Evolutionary conservation across 2,329 filamentous ascomycete species (phyloP).

Genomic region (Alternaria hordeiaustralica): DNA sequence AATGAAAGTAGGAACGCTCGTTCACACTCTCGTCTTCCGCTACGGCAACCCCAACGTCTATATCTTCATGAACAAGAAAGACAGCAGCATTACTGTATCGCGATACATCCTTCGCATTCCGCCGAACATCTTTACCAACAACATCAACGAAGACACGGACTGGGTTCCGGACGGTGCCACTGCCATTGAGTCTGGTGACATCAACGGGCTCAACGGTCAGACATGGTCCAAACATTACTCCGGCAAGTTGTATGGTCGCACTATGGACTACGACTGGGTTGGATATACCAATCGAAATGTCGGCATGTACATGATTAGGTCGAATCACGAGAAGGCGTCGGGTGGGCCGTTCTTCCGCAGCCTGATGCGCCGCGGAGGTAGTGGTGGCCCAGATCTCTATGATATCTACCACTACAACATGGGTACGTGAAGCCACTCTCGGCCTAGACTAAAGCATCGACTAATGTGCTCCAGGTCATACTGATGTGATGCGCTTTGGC

Average conservation of each 20-base stretch:
- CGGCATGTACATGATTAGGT: slow-evolving; percentile 50
- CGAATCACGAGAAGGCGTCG: slow-evolving; percentile 53
- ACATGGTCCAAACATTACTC: slow-evolving; percentile 53
- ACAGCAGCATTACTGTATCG: slow-evolving; percentile 49
- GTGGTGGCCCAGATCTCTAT: slow-evolving; percentile 50
- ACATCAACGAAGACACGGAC: slow-evolving; percentile 46
- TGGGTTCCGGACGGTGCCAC: slow-evolving; percentile 24
- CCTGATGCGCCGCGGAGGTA: slow-evolving; percentile 47
- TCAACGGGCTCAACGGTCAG: slow-evolving; percentile 29
- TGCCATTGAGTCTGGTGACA: slow-evolving; percentile 29
- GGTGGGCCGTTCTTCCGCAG: slow-evolving; percentile 50
- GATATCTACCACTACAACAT: slow-evolving; percentile 56
- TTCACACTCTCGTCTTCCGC: slow-evolving; percentile 66
- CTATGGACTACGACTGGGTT: slow-evolving; percentile 50
- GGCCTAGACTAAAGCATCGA: too few relatives aligned
- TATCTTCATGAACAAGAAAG: slow-evolving; percentile 54
- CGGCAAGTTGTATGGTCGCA: slow-evolving; percentile 49
- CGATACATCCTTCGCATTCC: slow-evolving; percentile 46
- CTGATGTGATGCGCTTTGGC: slow-evolving; percentile 51
- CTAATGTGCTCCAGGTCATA: slow-evolving; percentile 34
- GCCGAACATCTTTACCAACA: slow-evolving; percentile 34
- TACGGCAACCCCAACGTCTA: slow-evolving; percentile 64
- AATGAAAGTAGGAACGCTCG: slow-evolving; percentile 62
- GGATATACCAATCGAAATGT: slow-evolving; percentile 47
- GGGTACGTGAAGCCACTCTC: slow-evolving; percentile 30